Evolutionary conservation across 2,329 filamentous ascomycete genomes (phyloP).

Genomic region (Clarireedia homoeocarpa): DNA sequence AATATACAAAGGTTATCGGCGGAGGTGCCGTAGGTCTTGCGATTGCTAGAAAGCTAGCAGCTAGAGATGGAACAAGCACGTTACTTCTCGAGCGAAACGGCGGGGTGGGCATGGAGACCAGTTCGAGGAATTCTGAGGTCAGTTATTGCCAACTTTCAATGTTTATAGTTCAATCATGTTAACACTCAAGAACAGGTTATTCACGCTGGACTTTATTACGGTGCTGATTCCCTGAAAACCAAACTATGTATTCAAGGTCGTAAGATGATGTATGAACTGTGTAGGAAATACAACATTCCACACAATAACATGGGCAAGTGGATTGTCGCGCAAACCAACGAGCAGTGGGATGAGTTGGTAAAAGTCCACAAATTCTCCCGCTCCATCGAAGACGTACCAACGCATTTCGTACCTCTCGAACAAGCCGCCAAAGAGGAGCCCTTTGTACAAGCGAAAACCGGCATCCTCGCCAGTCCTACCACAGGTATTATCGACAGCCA

Average conservation of each 20-base stretch:
- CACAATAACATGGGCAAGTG: slow-evolving; percentile 80
- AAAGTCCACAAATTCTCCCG: slow-evolving; percentile 39
- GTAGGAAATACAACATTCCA: slow-evolving; percentile 56
- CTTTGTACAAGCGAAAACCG: slow-evolving; percentile 61
- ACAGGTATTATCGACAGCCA: slow-evolving; percentile 93
- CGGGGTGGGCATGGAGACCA: slow-evolving; percentile 60
- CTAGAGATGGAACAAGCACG: slow-evolving; percentile 51
- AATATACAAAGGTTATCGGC: slow-evolving; percentile 38
- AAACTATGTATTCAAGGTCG: slow-evolving; percentile 72
- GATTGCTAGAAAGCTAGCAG: slow-evolving; percentile 55
- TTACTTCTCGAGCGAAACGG: slow-evolving; percentile 60
- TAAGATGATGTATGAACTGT: slow-evolving; percentile 71
- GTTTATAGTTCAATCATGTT: not conserved
- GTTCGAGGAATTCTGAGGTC: slow-evolving; percentile 61
- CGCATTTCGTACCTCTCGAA: slow-evolving; percentile 55
- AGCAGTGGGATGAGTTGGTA: slow-evolving; percentile 46
- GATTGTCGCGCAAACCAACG: slow-evolving; percentile 79
- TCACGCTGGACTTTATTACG: slow-evolving; percentile 75
- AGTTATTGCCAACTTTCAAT: not conserved
- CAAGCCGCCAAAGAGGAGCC: slow-evolving; percentile 65
- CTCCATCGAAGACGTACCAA: slow-evolving; percentile 50
- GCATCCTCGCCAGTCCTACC: slow-evolving; percentile 73
- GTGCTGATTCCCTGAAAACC: slow-evolving; percentile 68
- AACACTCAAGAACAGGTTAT: slow-evolving; percentile 58
- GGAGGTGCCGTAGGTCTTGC: slow-evolving; percentile 63